phyloP scores from a whole-genome alignment of 108 stramenopile species.

The Skeletonema potamos region DNA sequence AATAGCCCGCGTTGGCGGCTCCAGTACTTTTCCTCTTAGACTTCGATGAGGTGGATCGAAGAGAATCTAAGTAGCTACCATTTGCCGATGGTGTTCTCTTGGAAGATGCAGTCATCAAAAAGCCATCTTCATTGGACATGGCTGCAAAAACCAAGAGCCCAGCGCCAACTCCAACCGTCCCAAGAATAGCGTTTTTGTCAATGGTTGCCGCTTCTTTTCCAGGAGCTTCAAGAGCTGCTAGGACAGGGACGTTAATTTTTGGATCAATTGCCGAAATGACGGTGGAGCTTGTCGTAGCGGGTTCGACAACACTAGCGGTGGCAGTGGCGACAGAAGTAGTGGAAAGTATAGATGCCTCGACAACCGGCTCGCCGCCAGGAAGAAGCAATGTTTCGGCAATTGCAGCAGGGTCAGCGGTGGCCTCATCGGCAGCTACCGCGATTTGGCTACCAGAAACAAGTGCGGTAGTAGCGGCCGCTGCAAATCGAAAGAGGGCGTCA shows the following conservation, averaged over 20 bases:
- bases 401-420: not conserved
- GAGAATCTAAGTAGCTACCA: constrained; percentile 30
- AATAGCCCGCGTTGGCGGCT: constrained; percentile 28
- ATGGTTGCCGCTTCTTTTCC: not conserved
- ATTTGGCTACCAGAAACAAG: not conserved
- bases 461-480: not conserved
- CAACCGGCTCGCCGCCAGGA: not conserved
- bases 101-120: not conserved
- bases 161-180: not conserved
- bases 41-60: not conserved
- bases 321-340: not conserved
- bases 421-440: not conserved
- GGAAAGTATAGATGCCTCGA: not conserved
- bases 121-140: not conserved
- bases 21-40: not conserved
- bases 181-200: not conserved
- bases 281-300: not conserved
- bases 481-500: not conserved
- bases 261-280: too few relatives aligned
- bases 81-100: not conserved
- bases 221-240: not conserved
- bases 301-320: not conserved
- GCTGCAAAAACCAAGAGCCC: not conserved
- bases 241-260: too few relatives aligned
- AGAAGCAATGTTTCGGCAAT: not conserved